phyloP scores from a whole-genome alignment of 148 eudicot species.

The Heliosperma pusillum region DNA sequence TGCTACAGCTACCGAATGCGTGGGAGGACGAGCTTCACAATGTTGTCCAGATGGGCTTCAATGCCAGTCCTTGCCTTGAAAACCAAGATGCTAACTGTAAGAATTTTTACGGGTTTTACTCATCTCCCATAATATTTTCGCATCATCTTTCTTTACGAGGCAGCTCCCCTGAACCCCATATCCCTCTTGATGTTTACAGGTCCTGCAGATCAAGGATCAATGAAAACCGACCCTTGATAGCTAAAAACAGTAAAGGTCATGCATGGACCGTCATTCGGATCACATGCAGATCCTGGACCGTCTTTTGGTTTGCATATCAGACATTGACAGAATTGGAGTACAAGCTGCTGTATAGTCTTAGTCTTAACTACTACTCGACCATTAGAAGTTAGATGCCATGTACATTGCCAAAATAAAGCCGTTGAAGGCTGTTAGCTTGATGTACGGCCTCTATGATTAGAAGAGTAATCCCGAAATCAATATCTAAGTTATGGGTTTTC shows the following conservation, averaged over 20 bases:
- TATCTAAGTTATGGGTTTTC: conserved; percentile 3
- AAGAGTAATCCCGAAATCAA: background rate
- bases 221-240: conserved; percentile 52
- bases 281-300: background rate
- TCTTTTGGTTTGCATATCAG: conserved; percentile 9
- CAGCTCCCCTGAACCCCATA: conserved; percentile 3
- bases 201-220: conserved; percentile 36
- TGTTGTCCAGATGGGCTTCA: conserved; percentile 79
- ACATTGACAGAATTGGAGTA: background rate
- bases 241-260: background rate
- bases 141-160: background rate
- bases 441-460: conserved; percentile 8
- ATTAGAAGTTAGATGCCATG: conserved; percentile 19
- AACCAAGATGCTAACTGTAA: conserved; percentile 66
- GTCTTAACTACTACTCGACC: conserved; percentile 12
- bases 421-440: conserved; percentile 13
- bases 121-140: background rate
- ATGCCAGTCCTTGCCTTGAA: conserved; percentile 41
- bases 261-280: background rate
- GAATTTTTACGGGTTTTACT: conserved; percentile 1
- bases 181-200: conserved; percentile 31
- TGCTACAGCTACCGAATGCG: conserved; percentile 51
- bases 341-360: conserved; percentile 20
- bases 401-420: conserved; percentile 22
- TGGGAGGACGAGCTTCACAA: conserved; percentile 96